Evolutionary conservation across 805 yeast species (phyloP).

Genomic region (Phaffomyces antillensis): DNA sequence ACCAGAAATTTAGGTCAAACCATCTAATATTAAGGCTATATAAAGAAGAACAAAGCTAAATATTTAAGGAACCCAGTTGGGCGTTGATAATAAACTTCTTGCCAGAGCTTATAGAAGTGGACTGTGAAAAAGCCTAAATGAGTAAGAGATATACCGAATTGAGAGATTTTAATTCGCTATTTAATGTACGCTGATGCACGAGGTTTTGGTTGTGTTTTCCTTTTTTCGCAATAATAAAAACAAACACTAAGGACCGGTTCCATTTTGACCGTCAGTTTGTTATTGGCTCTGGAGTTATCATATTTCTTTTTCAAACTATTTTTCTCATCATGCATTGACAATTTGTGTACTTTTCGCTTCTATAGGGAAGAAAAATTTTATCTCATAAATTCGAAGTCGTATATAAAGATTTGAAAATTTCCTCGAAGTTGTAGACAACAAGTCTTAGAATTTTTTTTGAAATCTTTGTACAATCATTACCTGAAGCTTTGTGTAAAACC

Average conservation of each 20-base stretch:
- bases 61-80: not conserved
- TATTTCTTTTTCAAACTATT: not conserved
- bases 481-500: constrained; percentile 8
- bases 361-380: constrained; percentile 1
- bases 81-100: not conserved
- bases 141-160: constrained; percentile 4
- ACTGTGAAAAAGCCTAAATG: constrained; percentile 1
- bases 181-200: constrained; percentile 3
- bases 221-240: constrained; percentile 1
- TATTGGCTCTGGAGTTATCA: constrained; percentile 4
- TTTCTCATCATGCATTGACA: constrained; percentile 5
- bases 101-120: not conserved
- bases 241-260: constrained; percentile 5
- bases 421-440: not conserved
- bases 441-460: not conserved
- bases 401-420: constrained; percentile 9
- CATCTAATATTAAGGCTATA: no score
- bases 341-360: constrained; percentile 5
- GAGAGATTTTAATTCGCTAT: constrained; percentile 5
- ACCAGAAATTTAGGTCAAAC: no score
- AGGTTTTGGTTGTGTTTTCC: constrained; percentile 6
- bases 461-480: constrained; percentile 6
- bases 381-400: not conserved
- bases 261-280: constrained; percentile 4
- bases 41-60: no score